Conservation (phyloP, 179 eudicot species). For the Dionaea muscipula region DNA sequence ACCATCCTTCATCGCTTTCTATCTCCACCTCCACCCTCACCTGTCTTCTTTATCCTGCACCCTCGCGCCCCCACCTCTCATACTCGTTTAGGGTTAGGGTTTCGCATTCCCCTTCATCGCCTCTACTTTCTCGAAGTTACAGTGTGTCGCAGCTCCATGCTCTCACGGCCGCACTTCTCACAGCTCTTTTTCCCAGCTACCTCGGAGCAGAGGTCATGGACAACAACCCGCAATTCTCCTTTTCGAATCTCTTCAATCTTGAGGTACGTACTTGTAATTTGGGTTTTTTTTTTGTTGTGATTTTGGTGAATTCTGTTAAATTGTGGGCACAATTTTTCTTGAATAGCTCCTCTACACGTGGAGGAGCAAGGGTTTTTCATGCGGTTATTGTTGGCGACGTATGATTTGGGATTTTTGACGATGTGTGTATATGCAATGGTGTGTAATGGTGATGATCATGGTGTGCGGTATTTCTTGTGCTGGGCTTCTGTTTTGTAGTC, state of each 20-base stretch:
- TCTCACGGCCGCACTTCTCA: constrained; percentile 8
- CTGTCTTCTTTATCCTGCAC: constrained; percentile 35
- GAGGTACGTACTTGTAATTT: constrained; percentile 28
- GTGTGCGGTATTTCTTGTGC: constrained; percentile 14
- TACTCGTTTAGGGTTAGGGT: constrained; percentile 28
- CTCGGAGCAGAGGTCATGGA: constrained; percentile 27
- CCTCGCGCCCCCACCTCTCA: constrained; percentile 10
- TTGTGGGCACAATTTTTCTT: background rate
- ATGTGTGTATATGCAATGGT: constrained; percentile 18
- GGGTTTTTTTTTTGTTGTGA: background rate
- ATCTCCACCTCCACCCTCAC: constrained; percentile 20
- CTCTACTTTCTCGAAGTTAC: background rate
- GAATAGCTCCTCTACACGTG: background rate
- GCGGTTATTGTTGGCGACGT: background rate
- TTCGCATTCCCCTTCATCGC: constrained; percentile 4
- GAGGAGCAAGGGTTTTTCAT: constrained; percentile 6
- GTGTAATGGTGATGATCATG: constrained; percentile 2
- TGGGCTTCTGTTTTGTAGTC: constrained; percentile 36
- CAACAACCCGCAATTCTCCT: constrained; percentile 23
- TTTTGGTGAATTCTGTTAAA: background rate
- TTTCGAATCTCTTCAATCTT: constrained; percentile 54
- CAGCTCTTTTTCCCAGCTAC: constrained; percentile 6
- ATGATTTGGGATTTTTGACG: background rate
- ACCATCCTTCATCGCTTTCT: constrained; percentile 11
- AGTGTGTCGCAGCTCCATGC: constrained; percentile 12